Evolutionary conservation across 2,329 filamentous ascomycete genomes (phyloP), one percentile per base, ranked within the genome.

Genomic region (Fusarium acutatum): DNA sequence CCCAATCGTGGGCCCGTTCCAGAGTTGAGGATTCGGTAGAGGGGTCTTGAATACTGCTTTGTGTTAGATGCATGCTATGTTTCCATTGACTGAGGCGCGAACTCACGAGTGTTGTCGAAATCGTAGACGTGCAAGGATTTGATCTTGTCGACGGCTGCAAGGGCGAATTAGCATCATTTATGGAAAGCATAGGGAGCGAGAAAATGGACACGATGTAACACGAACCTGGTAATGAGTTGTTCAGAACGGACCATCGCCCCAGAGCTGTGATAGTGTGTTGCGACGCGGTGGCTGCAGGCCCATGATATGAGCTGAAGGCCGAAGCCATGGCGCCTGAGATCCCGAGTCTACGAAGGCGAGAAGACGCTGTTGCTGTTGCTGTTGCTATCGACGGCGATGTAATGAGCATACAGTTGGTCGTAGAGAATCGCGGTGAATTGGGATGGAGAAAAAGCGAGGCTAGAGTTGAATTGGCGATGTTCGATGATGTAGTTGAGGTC

Each of bases 71-170:
- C 14, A 46, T 52, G 24, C n/a, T 20, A 15, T 57, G 30, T 30
- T 40, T 50, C 13, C 40, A 26, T 37, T 17, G 32, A 43, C 28
- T 26, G 20, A 38, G 26, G 35, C 35, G 60, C 46, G 30, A 30
- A 72, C 92, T 81, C 85, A 96, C 94, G 85, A 41, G 96, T 98
- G 80, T 99, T 98, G 83, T 99, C 96, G 82, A 98, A 99, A 82
- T 99, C 96, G 84, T 98, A 98, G 75, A 99, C 89, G 80, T 98
- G 96, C 59, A 99, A 90, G 14, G 90, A 85, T 80, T 90, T 94
- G 82, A 98, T 92, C 62, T 90, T 86, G 46, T 92, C 86, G 17
- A 91, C 87, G 37, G 89, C 88, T 89, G 73, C 74, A 30, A 40
- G 34, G 15, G 11, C 28, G 15, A 32, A 60, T 71, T 38, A 70